Conservation (phyloP, 2,329 filamentous ascomycete genomes). For the Magnaporthiopsis incrustans region DNA sequence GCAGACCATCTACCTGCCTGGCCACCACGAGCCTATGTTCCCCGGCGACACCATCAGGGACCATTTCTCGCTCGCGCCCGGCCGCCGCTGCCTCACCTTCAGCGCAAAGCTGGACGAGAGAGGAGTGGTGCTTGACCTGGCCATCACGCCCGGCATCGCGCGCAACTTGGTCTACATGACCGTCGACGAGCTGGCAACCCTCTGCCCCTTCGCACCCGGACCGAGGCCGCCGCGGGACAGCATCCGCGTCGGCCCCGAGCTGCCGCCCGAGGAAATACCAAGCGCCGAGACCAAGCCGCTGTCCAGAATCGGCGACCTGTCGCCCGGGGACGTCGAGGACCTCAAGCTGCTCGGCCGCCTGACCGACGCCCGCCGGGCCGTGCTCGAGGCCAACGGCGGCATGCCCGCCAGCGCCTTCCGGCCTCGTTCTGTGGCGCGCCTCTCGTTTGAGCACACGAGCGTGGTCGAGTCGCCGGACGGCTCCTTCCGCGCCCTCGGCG, state of each 20-base stretch:
- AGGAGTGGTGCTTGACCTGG: constrained; percentile 46
- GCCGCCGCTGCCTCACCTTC: constrained; percentile 51
- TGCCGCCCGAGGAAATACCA: background rate
- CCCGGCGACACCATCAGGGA: constrained; percentile 38
- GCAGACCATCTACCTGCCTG: constrained; percentile 52
- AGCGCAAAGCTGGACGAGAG: constrained; percentile 46
- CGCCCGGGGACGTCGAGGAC: constrained; percentile 32
- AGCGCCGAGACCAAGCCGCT: constrained; percentile 29
- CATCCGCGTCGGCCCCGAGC: background rate
- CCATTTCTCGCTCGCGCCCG: constrained; percentile 45
- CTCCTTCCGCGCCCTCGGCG: constrained; percentile 30
- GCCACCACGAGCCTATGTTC: constrained; percentile 52
- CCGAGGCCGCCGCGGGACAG: constrained; percentile 12
- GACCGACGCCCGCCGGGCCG: constrained; percentile 34
- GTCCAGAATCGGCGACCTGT: constrained; percentile 33
- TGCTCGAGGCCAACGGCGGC: constrained; percentile 38
- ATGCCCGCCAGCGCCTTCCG: constrained; percentile 31
- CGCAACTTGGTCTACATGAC: constrained; percentile 50
- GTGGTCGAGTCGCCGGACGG: constrained; percentile 14
- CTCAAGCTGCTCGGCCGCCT: constrained; percentile 40
- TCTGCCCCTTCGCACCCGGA: constrained; percentile 29
- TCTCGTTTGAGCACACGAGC: constrained; percentile 30
- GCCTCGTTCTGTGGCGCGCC: constrained; percentile 32
- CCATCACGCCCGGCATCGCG: constrained; percentile 46
- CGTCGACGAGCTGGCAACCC: constrained; percentile 37